Percentiles rank a stretch among this genome's conserved stretches.
Conservation (phyloP, 2,329 filamentous ascomycete species). For the Calonectria pauciramosa region DNA sequence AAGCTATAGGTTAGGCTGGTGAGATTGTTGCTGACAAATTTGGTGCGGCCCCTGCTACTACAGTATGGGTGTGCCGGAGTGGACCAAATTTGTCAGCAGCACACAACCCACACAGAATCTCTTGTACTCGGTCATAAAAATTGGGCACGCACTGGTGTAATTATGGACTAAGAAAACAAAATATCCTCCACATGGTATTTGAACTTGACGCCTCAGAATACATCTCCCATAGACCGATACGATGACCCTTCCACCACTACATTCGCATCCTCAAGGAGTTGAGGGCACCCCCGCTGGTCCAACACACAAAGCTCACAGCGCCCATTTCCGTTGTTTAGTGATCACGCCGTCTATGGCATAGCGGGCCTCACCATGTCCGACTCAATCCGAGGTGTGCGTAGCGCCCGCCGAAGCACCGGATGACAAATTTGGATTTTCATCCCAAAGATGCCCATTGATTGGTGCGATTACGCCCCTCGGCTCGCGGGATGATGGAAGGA, state of each 20-base stretch:
- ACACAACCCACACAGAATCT: neutral
- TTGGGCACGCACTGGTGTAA: too few relatives aligned
- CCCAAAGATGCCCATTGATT: neutral
- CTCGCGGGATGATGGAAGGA: neutral
- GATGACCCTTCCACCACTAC: too few relatives aligned
- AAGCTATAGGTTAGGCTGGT: neutral
- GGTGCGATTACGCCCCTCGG: neutral
- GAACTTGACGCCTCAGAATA: neutral
- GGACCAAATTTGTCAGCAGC: neutral
- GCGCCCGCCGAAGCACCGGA: neutral
- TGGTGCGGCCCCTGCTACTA: neutral
- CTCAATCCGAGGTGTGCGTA: neutral
- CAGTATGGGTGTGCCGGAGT: neutral
- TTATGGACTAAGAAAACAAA: too few relatives aligned
- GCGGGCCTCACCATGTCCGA: neutral
- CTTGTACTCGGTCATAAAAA: too few relatives aligned
- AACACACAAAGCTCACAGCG: neutral
- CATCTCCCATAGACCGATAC: neutral
- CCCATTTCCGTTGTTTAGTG: neutral
- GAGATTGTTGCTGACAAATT: neutral
- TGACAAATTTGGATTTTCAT: neutral
- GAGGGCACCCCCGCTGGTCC: neutral
- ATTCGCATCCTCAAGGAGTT: too few relatives aligned
- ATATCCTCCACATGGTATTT: neutral
- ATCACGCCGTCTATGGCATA: neutral